A percentile compares a stretch with the other conserved stretches of the same genome.
Conservation (phyloP, 768 basidiomycete genomes). For the Boletus reticuloceps region DNA sequence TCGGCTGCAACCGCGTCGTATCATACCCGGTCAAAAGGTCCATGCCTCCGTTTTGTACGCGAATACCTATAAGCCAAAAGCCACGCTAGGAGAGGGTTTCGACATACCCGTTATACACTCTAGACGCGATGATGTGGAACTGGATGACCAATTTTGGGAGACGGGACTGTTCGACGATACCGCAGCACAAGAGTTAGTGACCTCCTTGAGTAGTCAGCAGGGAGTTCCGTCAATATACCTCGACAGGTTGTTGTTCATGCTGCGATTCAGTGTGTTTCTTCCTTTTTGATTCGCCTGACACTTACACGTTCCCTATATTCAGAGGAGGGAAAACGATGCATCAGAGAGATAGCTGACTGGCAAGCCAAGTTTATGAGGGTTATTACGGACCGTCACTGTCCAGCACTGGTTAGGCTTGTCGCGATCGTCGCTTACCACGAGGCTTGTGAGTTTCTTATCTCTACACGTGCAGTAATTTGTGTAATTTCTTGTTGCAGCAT, state of each 20-base stretch:
- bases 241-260: no score
- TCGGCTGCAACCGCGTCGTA: slow-evolving; percentile 20
- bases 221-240: slow-evolving; percentile 5
- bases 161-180: slow-evolving; percentile 19
- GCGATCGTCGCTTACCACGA: slow-evolving; percentile 22
- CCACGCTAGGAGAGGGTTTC: slow-evolving; percentile 21
- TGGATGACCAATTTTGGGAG: slow-evolving; percentile 18
- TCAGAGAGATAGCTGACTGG: slow-evolving; percentile 16
- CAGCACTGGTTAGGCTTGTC: slow-evolving; percentile 19
- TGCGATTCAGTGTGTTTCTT: slow-evolving; percentile 17
- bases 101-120: slow-evolving; percentile 14
- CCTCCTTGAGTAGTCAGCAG: slow-evolving; percentile 8
- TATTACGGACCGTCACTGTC: slow-evolving; percentile 10
- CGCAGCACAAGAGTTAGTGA: slow-evolving; percentile 11
- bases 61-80: slow-evolving; percentile 18
- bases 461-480: no score
- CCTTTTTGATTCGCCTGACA: neutral
- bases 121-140: neutral
- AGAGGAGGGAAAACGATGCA: slow-evolving; percentile 21
- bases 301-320: neutral
- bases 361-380: slow-evolving; percentile 5
- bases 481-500: slow-evolving; percentile 1
- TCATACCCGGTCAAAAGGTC: slow-evolving; percentile 27
- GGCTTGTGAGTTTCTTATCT: slow-evolving; percentile 9
- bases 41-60: slow-evolving; percentile 24